Percentiles rank a stretch among this genome's conserved stretches.
Conservation (phyloP, 768 basidiomycete species). For the Suillus cothurnatus region DNA sequence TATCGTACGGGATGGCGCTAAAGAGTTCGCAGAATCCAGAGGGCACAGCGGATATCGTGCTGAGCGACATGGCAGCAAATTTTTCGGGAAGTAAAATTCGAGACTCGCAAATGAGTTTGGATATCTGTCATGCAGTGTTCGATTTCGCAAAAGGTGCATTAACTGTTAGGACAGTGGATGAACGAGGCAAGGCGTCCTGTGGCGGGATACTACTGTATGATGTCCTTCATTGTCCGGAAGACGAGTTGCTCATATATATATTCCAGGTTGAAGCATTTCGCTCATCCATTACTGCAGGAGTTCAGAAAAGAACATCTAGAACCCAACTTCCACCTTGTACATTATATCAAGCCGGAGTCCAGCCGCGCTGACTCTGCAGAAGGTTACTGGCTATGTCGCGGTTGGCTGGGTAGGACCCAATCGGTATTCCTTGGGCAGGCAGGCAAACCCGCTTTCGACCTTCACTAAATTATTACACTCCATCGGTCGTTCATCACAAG, state of each 20-base stretch:
- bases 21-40: constrained; percentile 30
- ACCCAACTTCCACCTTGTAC: constrained; percentile 66
- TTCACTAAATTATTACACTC: not conserved
- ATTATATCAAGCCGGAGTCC: constrained; percentile 77
- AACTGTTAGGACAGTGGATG: constrained; percentile 45
- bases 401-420: constrained; percentile 46
- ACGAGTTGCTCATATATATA: not conserved
- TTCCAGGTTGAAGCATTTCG: constrained; percentile 81
- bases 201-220: constrained; percentile 53
- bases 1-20: constrained; percentile 45
- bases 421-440: not conserved
- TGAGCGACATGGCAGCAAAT: constrained; percentile 92
- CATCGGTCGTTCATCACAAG: not conserved
- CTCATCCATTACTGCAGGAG: constrained; percentile 66
- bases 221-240: constrained; percentile 20
- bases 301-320: constrained; percentile 64
- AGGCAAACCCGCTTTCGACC: not conserved
- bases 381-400: constrained; percentile 84
- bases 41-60: constrained; percentile 71
- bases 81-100: constrained; percentile 65
- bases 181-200: constrained; percentile 45
- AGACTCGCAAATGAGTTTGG: constrained; percentile 70
- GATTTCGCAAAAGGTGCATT: constrained; percentile 63
- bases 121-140: constrained; percentile 75
- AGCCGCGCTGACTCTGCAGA: constrained; percentile 80